These are phyloP conservation scores for Verbena officinalis DNA, from an alignment of 257 asterid species.

Conservation along the genomic window DNA sequence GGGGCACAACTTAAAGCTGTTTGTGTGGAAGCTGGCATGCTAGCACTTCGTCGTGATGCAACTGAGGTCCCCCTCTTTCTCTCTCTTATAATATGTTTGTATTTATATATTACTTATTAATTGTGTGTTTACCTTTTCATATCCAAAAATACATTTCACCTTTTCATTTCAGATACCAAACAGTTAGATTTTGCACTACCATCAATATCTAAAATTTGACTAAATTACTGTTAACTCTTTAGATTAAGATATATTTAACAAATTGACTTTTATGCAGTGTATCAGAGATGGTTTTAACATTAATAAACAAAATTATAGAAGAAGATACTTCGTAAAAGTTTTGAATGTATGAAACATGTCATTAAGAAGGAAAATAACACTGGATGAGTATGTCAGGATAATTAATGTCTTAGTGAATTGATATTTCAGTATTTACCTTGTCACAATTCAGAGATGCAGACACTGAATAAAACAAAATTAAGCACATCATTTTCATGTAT, in stretches of 20 bases:
- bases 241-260: not conserved
- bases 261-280: not conserved
- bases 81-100: not conserved
- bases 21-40: conserved; percentile 98
- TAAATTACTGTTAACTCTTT: no score
- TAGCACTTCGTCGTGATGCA: conserved; percentile 96
- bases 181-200: no score
- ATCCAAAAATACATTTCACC: no score
- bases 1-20: conserved; percentile 99
- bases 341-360: not conserved
- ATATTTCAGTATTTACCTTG: not conserved
- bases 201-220: no score
- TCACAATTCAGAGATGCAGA: not conserved
- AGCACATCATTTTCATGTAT: not conserved
- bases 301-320: not conserved
- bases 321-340: no score
- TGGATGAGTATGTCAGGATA: not conserved
- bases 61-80: conserved; percentile 53
- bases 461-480: not conserved
- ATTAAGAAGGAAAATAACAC: not conserved
- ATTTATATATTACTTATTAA: not conserved
- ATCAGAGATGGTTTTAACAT: not conserved
- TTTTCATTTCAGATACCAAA: no score
- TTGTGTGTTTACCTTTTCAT: not conserved
- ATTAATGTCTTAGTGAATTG: not conserved